Conservation (phyloP, 2,329 filamentous ascomycete species). For the Aaosphaeria arxii region DNA sequence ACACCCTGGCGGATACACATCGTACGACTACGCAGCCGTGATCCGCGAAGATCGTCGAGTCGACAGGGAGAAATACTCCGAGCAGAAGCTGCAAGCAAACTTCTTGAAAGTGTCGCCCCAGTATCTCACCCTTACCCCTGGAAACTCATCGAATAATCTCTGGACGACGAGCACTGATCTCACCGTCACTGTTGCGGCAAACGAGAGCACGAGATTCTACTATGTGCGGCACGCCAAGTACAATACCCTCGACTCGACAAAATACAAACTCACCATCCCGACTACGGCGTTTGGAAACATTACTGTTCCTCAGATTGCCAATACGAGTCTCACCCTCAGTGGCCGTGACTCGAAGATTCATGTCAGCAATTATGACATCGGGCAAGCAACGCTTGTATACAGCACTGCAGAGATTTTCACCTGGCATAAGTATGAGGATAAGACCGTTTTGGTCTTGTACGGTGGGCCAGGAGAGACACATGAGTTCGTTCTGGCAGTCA, state of each 20-base stretch:
- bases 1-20: conserved; percentile 57
- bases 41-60: conserved; percentile 70
- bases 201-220: conserved; percentile 60
- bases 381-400: conserved; percentile 59
- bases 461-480: conserved; percentile 61
- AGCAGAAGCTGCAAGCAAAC: conserved; percentile 72
- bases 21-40: conserved; percentile 60
- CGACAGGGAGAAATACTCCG: conserved; percentile 72
- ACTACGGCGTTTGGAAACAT: conserved; percentile 57
- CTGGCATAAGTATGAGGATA: conserved; percentile 61
- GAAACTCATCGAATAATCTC: conserved; percentile 23
- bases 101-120: conserved; percentile 71
- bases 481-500: conserved; percentile 54
- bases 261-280: conserved; percentile 62
- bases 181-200: conserved; percentile 60
- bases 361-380: conserved; percentile 64
- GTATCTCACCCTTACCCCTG: conserved; percentile 55
- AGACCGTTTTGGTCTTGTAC: conserved; percentile 63
- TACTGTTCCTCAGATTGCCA: conserved; percentile 58
- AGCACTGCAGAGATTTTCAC: conserved; percentile 68
- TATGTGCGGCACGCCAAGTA: conserved; percentile 65
- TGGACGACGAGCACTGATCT: conserved; percentile 46
- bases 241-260: conserved; percentile 53
- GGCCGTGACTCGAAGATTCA: conserved; percentile 67
- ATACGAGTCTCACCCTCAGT: conserved; percentile 52